phyloP scores from a whole-genome alignment of 2,329 filamentous ascomycete species.

The Pseudogymnoascus pannorum region DNA sequence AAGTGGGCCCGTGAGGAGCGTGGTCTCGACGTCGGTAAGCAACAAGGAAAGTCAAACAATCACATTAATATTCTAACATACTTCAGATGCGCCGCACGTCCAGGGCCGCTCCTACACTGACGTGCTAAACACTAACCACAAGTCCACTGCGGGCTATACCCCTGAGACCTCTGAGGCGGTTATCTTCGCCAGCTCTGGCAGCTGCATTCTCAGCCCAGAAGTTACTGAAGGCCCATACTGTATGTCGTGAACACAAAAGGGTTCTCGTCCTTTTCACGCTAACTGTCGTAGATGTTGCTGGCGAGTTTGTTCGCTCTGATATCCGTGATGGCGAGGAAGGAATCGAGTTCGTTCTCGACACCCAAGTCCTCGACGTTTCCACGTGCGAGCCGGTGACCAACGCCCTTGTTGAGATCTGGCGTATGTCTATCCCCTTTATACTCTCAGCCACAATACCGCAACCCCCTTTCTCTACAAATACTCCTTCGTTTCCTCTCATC shows the following conservation, averaged over 20 bases:
- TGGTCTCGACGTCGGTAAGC: neutral
- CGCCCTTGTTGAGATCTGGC: slow-evolving; percentile 33
- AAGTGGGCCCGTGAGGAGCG: slow-evolving; percentile 24
- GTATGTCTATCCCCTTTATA: slow-evolving; percentile 19
- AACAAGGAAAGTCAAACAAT: neutral
- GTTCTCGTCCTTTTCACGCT: slow-evolving; percentile 15
- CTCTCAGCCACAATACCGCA: slow-evolving; percentile 13
- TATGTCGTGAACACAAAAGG: slow-evolving; percentile 14
- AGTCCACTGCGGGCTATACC: slow-evolving; percentile 25
- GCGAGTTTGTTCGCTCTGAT: slow-evolving; percentile 33
- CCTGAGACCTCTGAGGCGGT: slow-evolving; percentile 28
- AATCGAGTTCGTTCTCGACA: slow-evolving; percentile 34
- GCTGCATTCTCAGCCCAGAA: slow-evolving; percentile 46
- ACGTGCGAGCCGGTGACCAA: slow-evolving; percentile 35
- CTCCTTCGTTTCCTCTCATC: neutral
- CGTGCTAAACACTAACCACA: slow-evolving; percentile 14
- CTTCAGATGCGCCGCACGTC: neutral
- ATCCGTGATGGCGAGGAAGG: slow-evolving; percentile 31
- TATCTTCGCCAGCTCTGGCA: slow-evolving; percentile 37
- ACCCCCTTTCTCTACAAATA: neutral
- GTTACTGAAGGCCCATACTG: slow-evolving; percentile 48
- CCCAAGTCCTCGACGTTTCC: slow-evolving; percentile 34
- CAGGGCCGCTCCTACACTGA: neutral
- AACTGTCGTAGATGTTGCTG: slow-evolving; percentile 28
- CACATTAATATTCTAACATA: neutral